Evolutionary conservation across 2,329 filamentous ascomycete genomes (phyloP).

Genomic region (Xylaria arbuscula): DNA sequence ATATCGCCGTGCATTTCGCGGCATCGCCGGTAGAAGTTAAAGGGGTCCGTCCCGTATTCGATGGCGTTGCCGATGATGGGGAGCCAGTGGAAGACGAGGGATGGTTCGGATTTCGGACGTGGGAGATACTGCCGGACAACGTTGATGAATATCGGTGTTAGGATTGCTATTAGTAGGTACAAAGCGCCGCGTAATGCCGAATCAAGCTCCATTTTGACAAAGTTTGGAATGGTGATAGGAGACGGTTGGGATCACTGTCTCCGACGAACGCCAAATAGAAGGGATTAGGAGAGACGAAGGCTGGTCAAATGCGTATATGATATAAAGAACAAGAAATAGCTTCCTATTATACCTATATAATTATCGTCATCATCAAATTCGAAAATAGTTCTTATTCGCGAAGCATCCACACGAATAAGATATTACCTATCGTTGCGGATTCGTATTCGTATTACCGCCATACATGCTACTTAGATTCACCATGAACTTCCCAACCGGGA

Average conservation of each 20-base stretch:
- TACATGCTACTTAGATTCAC: slow-evolving; percentile 1
- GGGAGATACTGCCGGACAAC: neutral
- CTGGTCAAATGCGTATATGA: neutral
- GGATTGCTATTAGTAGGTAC: neutral
- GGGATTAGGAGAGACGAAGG: neutral
- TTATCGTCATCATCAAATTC: neutral
- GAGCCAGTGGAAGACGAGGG: neutral
- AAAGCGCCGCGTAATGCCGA: neutral
- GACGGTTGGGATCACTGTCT: neutral
- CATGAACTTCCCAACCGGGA: neutral
- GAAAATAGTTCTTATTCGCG: neutral
- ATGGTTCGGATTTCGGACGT: neutral
- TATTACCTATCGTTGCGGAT: slow-evolving; percentile 2
- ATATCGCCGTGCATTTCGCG: neutral
- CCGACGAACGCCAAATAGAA: neutral
- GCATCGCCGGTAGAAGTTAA: neutral
- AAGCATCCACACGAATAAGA: neutral
- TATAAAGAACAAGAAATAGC: neutral
- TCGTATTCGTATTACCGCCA: slow-evolving; percentile 22
- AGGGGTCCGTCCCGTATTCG: neutral
- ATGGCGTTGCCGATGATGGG: neutral
- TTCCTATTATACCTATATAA: neutral
- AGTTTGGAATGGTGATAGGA: neutral
- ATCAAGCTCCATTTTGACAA: neutral
- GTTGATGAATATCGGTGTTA: neutral